Percentiles rank a stretch among this genome's conserved stretches.
These are phyloP conservation scores for Diplodia intermedia DNA, from an alignment of 2,329 filamentous ascomycete species.

Conservation along the genomic window DNA sequence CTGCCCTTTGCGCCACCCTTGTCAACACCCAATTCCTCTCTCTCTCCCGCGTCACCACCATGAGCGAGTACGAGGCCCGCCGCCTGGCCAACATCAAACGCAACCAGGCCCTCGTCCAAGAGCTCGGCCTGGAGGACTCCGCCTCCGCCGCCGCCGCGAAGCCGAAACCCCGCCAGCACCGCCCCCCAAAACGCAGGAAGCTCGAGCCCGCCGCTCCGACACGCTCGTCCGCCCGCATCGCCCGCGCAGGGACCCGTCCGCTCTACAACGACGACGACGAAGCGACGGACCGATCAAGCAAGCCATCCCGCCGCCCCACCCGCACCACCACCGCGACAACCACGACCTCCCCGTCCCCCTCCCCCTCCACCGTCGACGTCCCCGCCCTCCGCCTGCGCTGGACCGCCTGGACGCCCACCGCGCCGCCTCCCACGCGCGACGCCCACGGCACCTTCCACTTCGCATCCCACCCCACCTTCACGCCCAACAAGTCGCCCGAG, in stretches of 20 bases:
- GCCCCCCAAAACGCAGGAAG: conserved; percentile 51
- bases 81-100: conserved; percentile 58
- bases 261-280: conserved; percentile 48
- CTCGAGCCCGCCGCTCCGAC: conserved; percentile 45
- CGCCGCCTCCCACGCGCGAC: conserved; percentile 52
- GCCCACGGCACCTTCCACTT: conserved; percentile 57
- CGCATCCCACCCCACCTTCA: conserved; percentile 53
- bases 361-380: conserved; percentile 34
- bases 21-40: neutral
- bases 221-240: conserved; percentile 58
- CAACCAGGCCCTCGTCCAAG: conserved; percentile 57
- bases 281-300: neutral
- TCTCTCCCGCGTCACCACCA: conserved; percentile 32
- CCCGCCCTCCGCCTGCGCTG: conserved; percentile 49
- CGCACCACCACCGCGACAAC: neutral
- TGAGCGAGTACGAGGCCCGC: conserved; percentile 56
- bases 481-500: conserved; percentile 61
- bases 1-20: neutral
- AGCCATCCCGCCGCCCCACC: neutral
- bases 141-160: conserved; percentile 33
- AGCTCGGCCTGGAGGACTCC: conserved; percentile 53
- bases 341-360: neutral
- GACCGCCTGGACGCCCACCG: conserved; percentile 54
- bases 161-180: conserved; percentile 34
- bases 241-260: conserved; percentile 47